phyloP scores from a whole-genome alignment of 2,329 filamentous ascomycete genomes.

The Fusarium sp. region DNA sequence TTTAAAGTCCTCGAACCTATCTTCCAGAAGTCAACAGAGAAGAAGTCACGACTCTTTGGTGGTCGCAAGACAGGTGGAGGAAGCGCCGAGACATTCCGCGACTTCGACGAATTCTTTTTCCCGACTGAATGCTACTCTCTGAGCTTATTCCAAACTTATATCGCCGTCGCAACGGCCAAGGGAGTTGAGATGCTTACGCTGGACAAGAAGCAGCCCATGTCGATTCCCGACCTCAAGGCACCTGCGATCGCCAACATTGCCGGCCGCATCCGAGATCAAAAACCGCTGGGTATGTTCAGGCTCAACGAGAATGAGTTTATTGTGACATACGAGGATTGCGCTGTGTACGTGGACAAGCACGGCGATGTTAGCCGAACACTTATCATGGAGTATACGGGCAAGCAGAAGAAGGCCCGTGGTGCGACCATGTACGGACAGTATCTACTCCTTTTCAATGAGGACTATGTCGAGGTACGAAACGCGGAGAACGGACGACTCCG shows the following conservation, averaged over 20 bases:
- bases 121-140: slow-evolving; percentile 94
- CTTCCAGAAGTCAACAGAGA: slow-evolving; percentile 90
- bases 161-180: slow-evolving; percentile 90
- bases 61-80: slow-evolving; percentile 72
- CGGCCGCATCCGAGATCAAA: slow-evolving; percentile 82
- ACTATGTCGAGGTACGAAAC: slow-evolving; percentile 97
- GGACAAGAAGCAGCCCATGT: slow-evolving; percentile 97
- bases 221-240: slow-evolving; percentile 86
- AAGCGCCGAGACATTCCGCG: slow-evolving; percentile 93
- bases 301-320: slow-evolving; percentile 93
- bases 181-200: slow-evolving; percentile 96
- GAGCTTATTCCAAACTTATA: slow-evolving; percentile 94
- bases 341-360: slow-evolving; percentile 98
- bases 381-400: slow-evolving; percentile 99
- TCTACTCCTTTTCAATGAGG: slow-evolving; percentile 91
- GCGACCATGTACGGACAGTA: slow-evolving; percentile 94
- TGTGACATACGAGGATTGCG: slow-evolving; percentile 94
- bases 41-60: slow-evolving; percentile 77
- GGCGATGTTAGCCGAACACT: slow-evolving; percentile 94
- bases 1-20: slow-evolving; percentile 98
- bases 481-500: slow-evolving; percentile 93
- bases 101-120: slow-evolving; percentile 99
- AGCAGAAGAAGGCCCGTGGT: slow-evolving; percentile 79
- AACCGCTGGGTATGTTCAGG: slow-evolving; percentile 95
- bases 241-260: slow-evolving; percentile 88